phyloP scores from a whole-genome alignment of 257 asterid genomes.

The Ilex asprella region DNA sequence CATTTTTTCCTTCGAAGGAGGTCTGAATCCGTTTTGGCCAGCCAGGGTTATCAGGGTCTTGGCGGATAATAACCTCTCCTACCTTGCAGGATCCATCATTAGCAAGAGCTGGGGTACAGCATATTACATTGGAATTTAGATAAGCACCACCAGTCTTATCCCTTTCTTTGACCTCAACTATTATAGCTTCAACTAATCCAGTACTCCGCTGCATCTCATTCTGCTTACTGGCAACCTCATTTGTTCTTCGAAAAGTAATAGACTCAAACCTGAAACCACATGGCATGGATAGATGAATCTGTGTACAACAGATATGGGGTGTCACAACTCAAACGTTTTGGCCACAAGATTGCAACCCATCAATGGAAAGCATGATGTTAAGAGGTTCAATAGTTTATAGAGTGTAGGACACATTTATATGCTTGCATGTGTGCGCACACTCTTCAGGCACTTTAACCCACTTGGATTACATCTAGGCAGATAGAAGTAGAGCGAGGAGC shows the following conservation, averaged over 20 bases:
- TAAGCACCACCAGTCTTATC: constrained; percentile 71
- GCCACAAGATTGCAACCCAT: no score
- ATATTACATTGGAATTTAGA: constrained; percentile 64
- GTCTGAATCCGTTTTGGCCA: constrained; percentile 83
- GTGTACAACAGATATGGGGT: no score
- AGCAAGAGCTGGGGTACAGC: constrained; percentile 84
- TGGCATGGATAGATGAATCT: no score
- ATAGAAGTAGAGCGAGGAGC: no score
- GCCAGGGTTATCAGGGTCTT: constrained; percentile 64
- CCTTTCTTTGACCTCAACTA: constrained; percentile 91
- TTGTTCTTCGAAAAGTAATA: constrained; percentile 64
- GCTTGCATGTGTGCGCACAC: no score
- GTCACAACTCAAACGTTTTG: no score
- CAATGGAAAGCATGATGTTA: no score
- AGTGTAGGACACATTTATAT: no score
- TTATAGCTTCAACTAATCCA: constrained; percentile 83
- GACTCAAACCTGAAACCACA: constrained; percentile 78
- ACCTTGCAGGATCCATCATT: constrained; percentile 83
- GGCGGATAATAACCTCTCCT: constrained; percentile 87
- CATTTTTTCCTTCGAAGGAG: constrained; percentile 54
- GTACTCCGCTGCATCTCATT: constrained; percentile 83
- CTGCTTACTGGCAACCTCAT: constrained; percentile 68
- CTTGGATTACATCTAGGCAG: no score
- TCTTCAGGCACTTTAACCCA: no score
- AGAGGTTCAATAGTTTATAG: no score